Evolutionary conservation across 2,329 filamentous ascomycete genomes (phyloP), one percentile per base, ranked within the genome.

Genomic region (Penicillium sp.): DNA sequence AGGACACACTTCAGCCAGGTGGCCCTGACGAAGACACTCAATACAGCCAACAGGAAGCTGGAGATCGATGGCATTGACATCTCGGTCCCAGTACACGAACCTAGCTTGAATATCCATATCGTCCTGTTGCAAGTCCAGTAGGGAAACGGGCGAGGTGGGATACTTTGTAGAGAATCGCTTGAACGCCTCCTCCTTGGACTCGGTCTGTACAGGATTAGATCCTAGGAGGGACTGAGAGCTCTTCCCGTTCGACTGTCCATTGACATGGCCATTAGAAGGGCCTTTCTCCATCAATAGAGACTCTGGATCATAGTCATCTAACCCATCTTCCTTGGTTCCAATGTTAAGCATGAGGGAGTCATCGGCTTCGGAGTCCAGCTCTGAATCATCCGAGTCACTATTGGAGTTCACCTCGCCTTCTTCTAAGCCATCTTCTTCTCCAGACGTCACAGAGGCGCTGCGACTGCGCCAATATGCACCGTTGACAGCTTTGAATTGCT

Each of bases 341-440:
- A 80, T 67, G 54, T 80, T 80, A 57, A 81, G 62, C 67, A 80
- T 58, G 54, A 81, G 79, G 0, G 75, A 76, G 54, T 78, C 73
- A 53, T 77, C 77, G 2, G 73, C 76, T 57, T 76, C 76, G 2
- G 72, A 74, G 41, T 67, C 71, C 48, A 71, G 34, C 15, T 64
- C 67, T 11, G 71, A 72, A 43, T 72, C 70, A n/a, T 71, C 70
- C 10, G 72, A 72, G 20, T 75, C 71, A 25, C 65, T 67, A 43
- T 43, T 65, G 10, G 72, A 72, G 39, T 73, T 63, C 12, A 72
- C 58, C 43, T 74, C 71, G 4, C 71, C 72, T 48, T 73, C 70
- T 54, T 75, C 58, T 12, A 61, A 59, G 5, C 54, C 58, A 20
- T 61, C 60, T 28, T 66, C 53, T 6, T 31, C 56, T 25, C 49